Percentiles rank a stretch among this genome's conserved stretches.
phyloP scores from a whole-genome alignment of 1,284 basidiomycete genomes.

The Naganishia sp. region DNA sequence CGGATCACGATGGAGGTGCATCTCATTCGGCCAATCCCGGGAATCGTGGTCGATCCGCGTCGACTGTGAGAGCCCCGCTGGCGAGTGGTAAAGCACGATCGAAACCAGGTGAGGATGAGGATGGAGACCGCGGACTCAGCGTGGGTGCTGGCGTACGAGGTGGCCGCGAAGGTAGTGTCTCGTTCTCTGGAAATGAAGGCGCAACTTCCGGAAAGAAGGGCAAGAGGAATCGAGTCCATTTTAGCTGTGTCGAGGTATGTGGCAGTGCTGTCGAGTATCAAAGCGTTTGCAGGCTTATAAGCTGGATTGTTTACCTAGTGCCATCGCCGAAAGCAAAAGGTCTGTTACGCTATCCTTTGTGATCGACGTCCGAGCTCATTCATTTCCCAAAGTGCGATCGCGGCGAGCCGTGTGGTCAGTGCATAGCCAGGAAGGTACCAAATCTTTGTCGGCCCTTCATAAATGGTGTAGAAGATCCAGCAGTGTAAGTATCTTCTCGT shows the following conservation, averaged over 20 bases:
- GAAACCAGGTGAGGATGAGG: slow-evolving; percentile 21
- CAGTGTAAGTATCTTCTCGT: slow-evolving; percentile 40
- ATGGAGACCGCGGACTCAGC: slow-evolving; percentile 13
- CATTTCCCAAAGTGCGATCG: slow-evolving; percentile 22
- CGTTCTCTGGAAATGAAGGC: slow-evolving; percentile 6
- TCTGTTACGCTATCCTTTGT: background rate
- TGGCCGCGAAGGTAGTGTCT: slow-evolving; percentile 18
- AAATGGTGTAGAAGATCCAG: slow-evolving; percentile 55
- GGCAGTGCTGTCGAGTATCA: background rate
- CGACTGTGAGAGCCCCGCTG: background rate
- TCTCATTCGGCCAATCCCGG: background rate
- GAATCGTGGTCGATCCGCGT: slow-evolving; percentile 15
- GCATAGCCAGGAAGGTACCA: slow-evolving; percentile 53
- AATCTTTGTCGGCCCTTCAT: slow-evolving; percentile 55
- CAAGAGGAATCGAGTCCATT: slow-evolving; percentile 53
- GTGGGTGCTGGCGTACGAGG: slow-evolving; percentile 10
- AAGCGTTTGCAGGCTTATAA: background rate
- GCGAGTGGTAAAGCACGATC: background rate
- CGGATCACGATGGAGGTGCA: slow-evolving; percentile 3
- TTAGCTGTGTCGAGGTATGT: slow-evolving; percentile 50
- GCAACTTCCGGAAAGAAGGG: slow-evolving; percentile 33
- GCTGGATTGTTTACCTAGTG: slow-evolving; percentile 35
- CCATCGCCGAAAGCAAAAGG: slow-evolving; percentile 53
- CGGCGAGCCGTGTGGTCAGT: slow-evolving; percentile 52
- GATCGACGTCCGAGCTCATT: background rate